Evolutionary conservation across 257 asterid genomes (phyloP), one percentile per base, ranked within the genome.

Genomic region (Phtheirospermum japonicum): DNA sequence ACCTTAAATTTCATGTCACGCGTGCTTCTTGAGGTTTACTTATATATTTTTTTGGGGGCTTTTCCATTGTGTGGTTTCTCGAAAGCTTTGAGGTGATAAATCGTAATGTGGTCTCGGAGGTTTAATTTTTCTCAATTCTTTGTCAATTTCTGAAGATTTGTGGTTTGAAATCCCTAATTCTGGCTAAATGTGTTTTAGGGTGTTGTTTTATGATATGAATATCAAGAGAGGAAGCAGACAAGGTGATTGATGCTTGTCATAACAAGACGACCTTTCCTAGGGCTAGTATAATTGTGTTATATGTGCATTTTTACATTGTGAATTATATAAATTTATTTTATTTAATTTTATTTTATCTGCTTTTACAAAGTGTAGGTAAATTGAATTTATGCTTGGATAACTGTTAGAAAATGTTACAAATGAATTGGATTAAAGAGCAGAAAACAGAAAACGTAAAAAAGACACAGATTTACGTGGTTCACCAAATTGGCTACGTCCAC

Each of bases 171-270:
- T 83, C 79, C 81, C 83, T 80, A 73, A 71, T 69, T 67, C 14
- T 51, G n/a, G 7, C 20, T 17, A 45, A 68, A 32, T 46, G 5
- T 13, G 37, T 49, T 9, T 5, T n/a, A 92, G 97, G 97, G 0
- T 92, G 99, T 74, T 89, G 99, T 77, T 92, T 92, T 39, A 73
- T 89, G 73, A 83, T 83, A 33, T 92, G 97, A 33, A 90, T 95
- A 31, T 86, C 99, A 4, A 80, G 91, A 75, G 86, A 89, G 78
- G 99, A 92, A 77, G 99, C 99, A 0, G 99, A 92, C 71, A 92
- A 88, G 85, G 94, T 90, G 14, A 72, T 89, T 5, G 31, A 77
- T 75, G 96, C 95, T 33, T 89, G 83, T 45, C 97, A 92, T 72
- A 81, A 92, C 62, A 85, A 82, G 87, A 92, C 71, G 76, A 86